A percentile compares a stretch with the other conserved stretches of the same genome.
phyloP scores from a whole-genome alignment of 2,329 filamentous ascomycete genomes.

The Elsinoe batatas region DNA sequence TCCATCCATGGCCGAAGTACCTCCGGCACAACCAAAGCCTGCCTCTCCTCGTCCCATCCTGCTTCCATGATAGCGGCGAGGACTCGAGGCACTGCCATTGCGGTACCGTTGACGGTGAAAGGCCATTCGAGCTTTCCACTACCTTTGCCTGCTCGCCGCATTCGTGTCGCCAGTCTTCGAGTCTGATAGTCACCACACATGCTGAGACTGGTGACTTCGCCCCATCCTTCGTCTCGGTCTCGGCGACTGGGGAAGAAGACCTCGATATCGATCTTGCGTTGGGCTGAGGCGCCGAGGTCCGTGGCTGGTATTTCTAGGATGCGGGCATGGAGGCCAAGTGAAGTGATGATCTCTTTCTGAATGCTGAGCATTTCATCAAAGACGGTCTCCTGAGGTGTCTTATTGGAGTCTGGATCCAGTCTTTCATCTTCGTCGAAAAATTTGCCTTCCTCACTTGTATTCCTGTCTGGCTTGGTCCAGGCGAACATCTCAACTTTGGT shows the following conservation, averaged over 20 bases:
- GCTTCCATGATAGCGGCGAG: conserved; percentile 84
- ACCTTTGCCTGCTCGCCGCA: conserved; percentile 40
- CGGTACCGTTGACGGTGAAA: conserved; percentile 89
- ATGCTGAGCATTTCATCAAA: conserved; percentile 82
- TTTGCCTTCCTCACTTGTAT: conserved; percentile 17
- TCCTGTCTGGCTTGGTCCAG: conserved; percentile 59
- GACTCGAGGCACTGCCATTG: conserved; percentile 80
- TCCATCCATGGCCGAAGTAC: conserved; percentile 79
- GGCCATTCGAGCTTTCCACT: conserved; percentile 57
- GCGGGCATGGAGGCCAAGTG: conserved; percentile 72
- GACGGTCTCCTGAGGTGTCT: conserved; percentile 42
- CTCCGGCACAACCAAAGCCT: conserved; percentile 64
- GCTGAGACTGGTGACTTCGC: conserved; percentile 83
- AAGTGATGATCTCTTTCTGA: conserved; percentile 71
- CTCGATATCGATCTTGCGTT: conserved; percentile 85
- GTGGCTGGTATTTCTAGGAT: conserved; percentile 84
- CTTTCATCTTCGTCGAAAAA: conserved; percentile 20
- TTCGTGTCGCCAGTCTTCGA: conserved; percentile 66
- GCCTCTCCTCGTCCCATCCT: conserved; percentile 65
- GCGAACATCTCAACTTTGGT: conserved; percentile 97
- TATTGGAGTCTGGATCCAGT: conserved; percentile 19
- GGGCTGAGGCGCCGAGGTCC: conserved; percentile 82
- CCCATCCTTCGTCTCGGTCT: conserved; percentile 64
- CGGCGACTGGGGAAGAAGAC: conserved; percentile 79
- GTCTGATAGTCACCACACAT: conserved; percentile 94